phyloP scores from a whole-genome alignment of 2,329 filamentous ascomycete species.

The Grosmannia serpens region DNA sequence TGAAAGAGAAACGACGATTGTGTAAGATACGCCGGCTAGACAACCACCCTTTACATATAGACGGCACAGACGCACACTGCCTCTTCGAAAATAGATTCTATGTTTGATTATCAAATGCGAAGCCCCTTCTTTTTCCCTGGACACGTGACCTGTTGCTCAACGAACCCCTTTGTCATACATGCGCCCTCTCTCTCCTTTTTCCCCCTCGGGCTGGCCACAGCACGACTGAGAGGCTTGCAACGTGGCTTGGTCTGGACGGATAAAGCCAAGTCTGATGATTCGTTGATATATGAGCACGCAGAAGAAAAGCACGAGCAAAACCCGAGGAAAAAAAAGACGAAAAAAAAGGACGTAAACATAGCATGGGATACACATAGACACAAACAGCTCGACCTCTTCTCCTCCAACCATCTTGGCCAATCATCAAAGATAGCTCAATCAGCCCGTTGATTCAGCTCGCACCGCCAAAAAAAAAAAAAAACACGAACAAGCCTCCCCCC shows the following conservation, averaged over 20 bases:
- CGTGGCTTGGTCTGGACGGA: not conserved
- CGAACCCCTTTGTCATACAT: too few species aligned
- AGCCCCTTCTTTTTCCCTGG: too few species aligned
- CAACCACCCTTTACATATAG: too few species aligned
- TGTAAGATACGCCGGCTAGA: too few species aligned
- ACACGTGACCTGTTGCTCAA: too few species aligned
- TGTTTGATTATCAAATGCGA: too few species aligned
- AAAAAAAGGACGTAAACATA: constrained; percentile 1
- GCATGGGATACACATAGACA: constrained; percentile 1
- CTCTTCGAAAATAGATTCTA: too few species aligned
- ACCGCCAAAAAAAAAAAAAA: not conserved
- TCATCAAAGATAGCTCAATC: not conserved
- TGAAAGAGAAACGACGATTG: too few species aligned
- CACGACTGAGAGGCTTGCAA: not conserved
- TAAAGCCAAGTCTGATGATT: constrained; percentile 1
- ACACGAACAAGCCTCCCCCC: not conserved
- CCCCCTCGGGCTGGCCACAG: too few species aligned
- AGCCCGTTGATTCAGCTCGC: not conserved
- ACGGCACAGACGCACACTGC: too few species aligned
- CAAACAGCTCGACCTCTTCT: not conserved
- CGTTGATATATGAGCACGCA: not conserved
- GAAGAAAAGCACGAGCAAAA: not conserved
- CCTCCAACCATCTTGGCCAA: not conserved
- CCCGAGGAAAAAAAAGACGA: not conserved
- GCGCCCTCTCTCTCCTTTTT: too few species aligned